Conservation (phyloP, 1,284 basidiomycete species). For the Naganishia cerealis region DNA sequence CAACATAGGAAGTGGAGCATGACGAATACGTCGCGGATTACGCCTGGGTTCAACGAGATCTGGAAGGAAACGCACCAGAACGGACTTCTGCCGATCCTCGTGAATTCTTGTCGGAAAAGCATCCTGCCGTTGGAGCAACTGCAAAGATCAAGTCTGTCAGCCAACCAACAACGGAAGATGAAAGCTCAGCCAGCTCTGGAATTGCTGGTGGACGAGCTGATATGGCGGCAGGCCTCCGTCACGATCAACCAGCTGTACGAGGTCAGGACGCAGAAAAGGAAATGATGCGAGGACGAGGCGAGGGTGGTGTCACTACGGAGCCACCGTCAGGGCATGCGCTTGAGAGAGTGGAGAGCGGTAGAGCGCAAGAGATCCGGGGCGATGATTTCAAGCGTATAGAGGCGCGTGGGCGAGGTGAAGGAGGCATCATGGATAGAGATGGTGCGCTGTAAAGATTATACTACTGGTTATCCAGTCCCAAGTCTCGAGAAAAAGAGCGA, state of each 20-base stretch:
- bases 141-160: slow-evolving; percentile 24
- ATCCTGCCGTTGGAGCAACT: slow-evolving; percentile 19
- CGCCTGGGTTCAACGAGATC: slow-evolving; percentile 52
- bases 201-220: slow-evolving; percentile 13
- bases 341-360: slow-evolving; percentile 21
- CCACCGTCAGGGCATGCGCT: neutral
- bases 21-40: slow-evolving; percentile 56
- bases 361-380: slow-evolving; percentile 18
- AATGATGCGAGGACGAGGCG: slow-evolving; percentile 26
- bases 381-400: slow-evolving; percentile 26
- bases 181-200: slow-evolving; percentile 7
- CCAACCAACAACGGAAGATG: slow-evolving; percentile 13
- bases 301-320: slow-evolving; percentile 5
- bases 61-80: slow-evolving; percentile 40
- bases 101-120: slow-evolving; percentile 24
- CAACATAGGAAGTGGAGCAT: slow-evolving; percentile 48
- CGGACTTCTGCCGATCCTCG: slow-evolving; percentile 23
- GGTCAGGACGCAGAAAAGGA: slow-evolving; percentile 24
- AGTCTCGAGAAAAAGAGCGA: slow-evolving; percentile 2
- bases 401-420: slow-evolving; percentile 28
- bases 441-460: neutral
- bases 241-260: neutral
- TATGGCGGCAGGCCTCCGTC: slow-evolving; percentile 9
- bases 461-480: neutral
- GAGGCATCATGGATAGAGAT: slow-evolving; percentile 20